A percentile compares a stretch with the other conserved stretches of the same genome.
Evolutionary conservation across 768 basidiomycete genomes (phyloP).

Genomic region (Leccinum ochraceum): DNA sequence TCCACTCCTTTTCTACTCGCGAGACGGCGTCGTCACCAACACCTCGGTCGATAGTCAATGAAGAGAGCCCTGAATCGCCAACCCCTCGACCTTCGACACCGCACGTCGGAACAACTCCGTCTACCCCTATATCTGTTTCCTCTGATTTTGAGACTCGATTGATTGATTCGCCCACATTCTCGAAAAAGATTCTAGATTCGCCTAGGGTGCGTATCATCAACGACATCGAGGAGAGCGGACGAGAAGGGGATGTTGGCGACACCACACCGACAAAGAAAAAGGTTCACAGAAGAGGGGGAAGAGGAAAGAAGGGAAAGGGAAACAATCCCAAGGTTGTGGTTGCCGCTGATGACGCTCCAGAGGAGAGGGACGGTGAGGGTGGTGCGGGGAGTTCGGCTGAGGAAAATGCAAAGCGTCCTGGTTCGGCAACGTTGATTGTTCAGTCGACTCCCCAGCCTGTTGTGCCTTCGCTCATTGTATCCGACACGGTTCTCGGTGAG

Average conservation of each 20-base stretch:
- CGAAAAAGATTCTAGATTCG: slow-evolving; percentile 13
- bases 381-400: slow-evolving; percentile 14
- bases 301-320: slow-evolving; percentile 58
- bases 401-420: slow-evolving; percentile 15
- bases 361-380: slow-evolving; percentile 28
- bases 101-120: slow-evolving; percentile 3
- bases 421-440: slow-evolving; percentile 24
- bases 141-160: slow-evolving; percentile 3
- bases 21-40: not conserved
- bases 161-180: slow-evolving; percentile 6
- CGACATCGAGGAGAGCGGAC: slow-evolving; percentile 62
- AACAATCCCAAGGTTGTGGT: slow-evolving; percentile 12
- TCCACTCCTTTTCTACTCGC: not conserved
- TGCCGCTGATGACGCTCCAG: slow-evolving; percentile 25
- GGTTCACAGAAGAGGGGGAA: slow-evolving; percentile 39
- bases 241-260: slow-evolving; percentile 43
- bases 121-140: not conserved
- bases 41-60: slow-evolving; percentile 2
- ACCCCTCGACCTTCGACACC: slow-evolving; percentile 1
- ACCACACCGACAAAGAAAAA: slow-evolving; percentile 46
- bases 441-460: slow-evolving; percentile 22
- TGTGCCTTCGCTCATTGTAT: slow-evolving; percentile 62
- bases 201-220: slow-evolving; percentile 17
- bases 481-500: slow-evolving; percentile 75
- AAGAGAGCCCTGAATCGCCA: not conserved